phyloP scores from a whole-genome alignment of 2,329 filamentous ascomycete genomes.

The Reticulascus tulasneorum region DNA sequence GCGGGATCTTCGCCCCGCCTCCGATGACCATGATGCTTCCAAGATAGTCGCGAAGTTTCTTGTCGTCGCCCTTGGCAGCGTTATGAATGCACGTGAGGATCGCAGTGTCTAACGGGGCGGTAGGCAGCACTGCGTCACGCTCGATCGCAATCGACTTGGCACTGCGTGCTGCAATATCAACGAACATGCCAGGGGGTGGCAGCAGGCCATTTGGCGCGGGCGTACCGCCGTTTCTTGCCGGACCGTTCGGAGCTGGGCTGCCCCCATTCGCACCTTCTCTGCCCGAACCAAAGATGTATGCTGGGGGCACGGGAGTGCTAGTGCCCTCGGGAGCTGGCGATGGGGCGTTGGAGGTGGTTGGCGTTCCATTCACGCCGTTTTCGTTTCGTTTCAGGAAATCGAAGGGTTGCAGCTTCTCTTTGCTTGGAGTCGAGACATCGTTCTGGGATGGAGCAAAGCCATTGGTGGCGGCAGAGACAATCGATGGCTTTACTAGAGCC shows the following conservation, averaged over 20 bases:
- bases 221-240: conserved; percentile 43
- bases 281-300: conserved; percentile 51
- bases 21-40: conserved; percentile 89
- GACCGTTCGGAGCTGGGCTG: conserved; percentile 50
- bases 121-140: conserved; percentile 75
- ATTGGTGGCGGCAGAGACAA: conserved; percentile 40
- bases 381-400: conserved; percentile 65
- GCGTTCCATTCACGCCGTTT: conserved; percentile 70
- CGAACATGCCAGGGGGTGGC: conserved; percentile 39
- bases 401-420: conserved; percentile 62
- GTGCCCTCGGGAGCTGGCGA: conserved; percentile 79
- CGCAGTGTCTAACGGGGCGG: conserved; percentile 80
- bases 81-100: conserved; percentile 87
- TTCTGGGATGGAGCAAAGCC: conserved; percentile 37
- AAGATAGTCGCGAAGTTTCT: conserved; percentile 86
- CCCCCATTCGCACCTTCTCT: conserved; percentile 42
- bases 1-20: conserved; percentile 75
- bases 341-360: conserved; percentile 78
- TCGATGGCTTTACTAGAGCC: conserved; percentile 55
- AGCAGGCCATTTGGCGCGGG: conserved; percentile 29
- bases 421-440: conserved; percentile 56
- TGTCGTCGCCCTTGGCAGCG: conserved; percentile 83
- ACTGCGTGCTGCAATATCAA: conserved; percentile 48
- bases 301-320: conserved; percentile 60
- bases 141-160: conserved; percentile 57